Conservation (phyloP, 176 grass and related monocot genomes). For the maize (Zea mays) region Zm-B73-REFERENCE-NAM-5.0 NC_050102.1:74458001-74458500, state of each 20-base stretch:
- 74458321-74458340: slow-evolving; percentile 96
- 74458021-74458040: slow-evolving; percentile 71
- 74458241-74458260: slow-evolving; percentile 96
- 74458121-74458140: slow-evolving; percentile 80
- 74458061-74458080: slow-evolving; percentile 89
- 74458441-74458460: slow-evolving; percentile 87
- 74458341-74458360: slow-evolving; percentile 93
- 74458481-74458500: slow-evolving; percentile 95
- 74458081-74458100: slow-evolving; percentile 93
- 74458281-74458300: slow-evolving; percentile 97
- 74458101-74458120: slow-evolving; percentile 98
- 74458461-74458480: slow-evolving; percentile 96
- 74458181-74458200: slow-evolving; percentile 96
- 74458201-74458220: slow-evolving; percentile 86
- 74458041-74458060: slow-evolving; percentile 75
- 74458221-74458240: slow-evolving; percentile 98
- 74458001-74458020: slow-evolving; percentile 67
- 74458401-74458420: slow-evolving; percentile 99
- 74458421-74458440: slow-evolving; percentile 97
- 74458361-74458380: slow-evolving; percentile 92
- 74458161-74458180: slow-evolving; percentile 97
- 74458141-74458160: slow-evolving; percentile 98
- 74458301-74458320: slow-evolving; percentile 94
- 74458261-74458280: slow-evolving; percentile 97
- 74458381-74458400: slow-evolving; percentile 84